phyloP scores from a whole-genome alignment of 345 rosid genomes.

The Citropsis articulata region DNA sequence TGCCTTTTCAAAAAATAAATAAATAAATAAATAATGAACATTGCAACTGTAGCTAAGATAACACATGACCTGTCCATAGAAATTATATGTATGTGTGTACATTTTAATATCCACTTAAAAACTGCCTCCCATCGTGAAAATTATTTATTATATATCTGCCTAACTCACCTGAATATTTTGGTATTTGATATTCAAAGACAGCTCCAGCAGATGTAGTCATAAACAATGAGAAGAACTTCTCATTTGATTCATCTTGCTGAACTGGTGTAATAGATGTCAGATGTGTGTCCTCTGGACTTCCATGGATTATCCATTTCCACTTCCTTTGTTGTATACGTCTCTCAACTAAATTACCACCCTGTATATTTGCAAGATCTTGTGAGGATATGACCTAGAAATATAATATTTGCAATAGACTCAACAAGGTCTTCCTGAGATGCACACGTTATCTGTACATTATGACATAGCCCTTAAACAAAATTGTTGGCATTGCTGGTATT shows the following conservation, averaged over 20 bases:
- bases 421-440: too few relatives aligned
- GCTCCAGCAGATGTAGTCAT: slow-evolving; percentile 51
- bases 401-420: neutral
- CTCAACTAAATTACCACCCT: slow-evolving; percentile 57
- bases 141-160: neutral
- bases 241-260: slow-evolving; percentile 45
- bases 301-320: slow-evolving; percentile 73
- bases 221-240: slow-evolving; percentile 39
- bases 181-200: slow-evolving; percentile 43
- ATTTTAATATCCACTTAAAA: neutral
- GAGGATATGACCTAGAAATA: slow-evolving; percentile 3
- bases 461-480: neutral
- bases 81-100: neutral
- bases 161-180: slow-evolving; percentile 45
- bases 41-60: neutral
- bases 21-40: neutral
- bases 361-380: slow-evolving; percentile 7
- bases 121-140: neutral
- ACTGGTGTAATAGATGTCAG: slow-evolving; percentile 51
- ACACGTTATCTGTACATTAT: too few relatives aligned
- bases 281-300: slow-evolving; percentile 44
- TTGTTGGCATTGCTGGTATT: neutral
- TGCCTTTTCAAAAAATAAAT: too few relatives aligned
- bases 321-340: slow-evolving; percentile 51
- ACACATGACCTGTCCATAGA: neutral